Conservation (phyloP, 2,329 filamentous ascomycete genomes). For the Zelopaecilomyces penicillatus region DNA sequence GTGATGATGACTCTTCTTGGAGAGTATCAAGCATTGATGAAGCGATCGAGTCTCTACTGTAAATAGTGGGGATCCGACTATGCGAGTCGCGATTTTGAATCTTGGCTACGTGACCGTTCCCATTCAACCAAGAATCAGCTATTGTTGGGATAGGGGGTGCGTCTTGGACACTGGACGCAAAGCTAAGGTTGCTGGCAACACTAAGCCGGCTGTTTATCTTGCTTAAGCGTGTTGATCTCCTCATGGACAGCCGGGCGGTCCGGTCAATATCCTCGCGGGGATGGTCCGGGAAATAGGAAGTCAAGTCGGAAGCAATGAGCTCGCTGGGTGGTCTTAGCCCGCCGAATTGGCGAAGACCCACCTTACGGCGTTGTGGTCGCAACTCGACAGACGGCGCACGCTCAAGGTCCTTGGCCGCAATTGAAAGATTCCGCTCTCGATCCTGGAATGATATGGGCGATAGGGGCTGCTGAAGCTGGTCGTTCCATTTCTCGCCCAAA, state of each 20-base stretch:
- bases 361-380: slow-evolving; percentile 38
- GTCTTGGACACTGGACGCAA: slow-evolving; percentile 84
- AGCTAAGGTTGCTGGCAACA: slow-evolving; percentile 87
- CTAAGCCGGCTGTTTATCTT: slow-evolving; percentile 88
- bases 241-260: slow-evolving; percentile 85
- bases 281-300: slow-evolving; percentile 95
- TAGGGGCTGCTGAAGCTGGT: slow-evolving; percentile 71
- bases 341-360: slow-evolving; percentile 70
- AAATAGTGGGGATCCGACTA: slow-evolving; percentile 29
- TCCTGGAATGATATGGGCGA: slow-evolving; percentile 71
- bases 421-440: slow-evolving; percentile 58
- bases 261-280: slow-evolving; percentile 90
- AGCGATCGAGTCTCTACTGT: slow-evolving; percentile 77
- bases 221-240: slow-evolving; percentile 83
- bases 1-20: slow-evolving; percentile 81
- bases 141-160: slow-evolving; percentile 94
- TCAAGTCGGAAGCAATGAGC: slow-evolving; percentile 91
- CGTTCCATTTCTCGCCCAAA: slow-evolving; percentile 78
- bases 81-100: slow-evolving; percentile 36
- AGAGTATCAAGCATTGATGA: slow-evolving; percentile 84
- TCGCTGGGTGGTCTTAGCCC: slow-evolving; percentile 91
- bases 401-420: slow-evolving; percentile 50
- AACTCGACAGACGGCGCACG: slow-evolving; percentile 43
- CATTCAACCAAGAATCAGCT: slow-evolving; percentile 80
- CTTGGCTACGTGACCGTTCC: slow-evolving; percentile 29